Base-by-base conservation (phyloP, 2,329 filamentous ascomycete species). In the Apiospora hydei region DNA sequence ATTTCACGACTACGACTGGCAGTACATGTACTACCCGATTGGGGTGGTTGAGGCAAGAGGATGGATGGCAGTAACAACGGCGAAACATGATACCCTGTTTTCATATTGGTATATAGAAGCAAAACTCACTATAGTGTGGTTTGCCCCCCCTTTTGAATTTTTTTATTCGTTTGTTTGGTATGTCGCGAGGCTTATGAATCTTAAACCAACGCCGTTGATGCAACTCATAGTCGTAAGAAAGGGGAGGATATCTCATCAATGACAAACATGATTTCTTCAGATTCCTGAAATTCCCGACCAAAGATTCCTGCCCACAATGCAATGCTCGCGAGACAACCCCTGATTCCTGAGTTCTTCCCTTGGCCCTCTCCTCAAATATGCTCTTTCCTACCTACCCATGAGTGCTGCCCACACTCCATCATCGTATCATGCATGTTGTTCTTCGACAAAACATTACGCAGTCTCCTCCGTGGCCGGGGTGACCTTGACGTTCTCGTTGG, bases 401-500 rank as follows among this genome's bases (percentile, higher is more conserved):
- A 61, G 30, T 34, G 53, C 26, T 67, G 61, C 21, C 64, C 66
- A 47, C 44, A 34, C 26, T 30, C 66, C 3, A 18, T 18, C 66
- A 30, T 34, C 64, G 24, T 44, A 49, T 49, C 21, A n/a, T n/a
- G n/a, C 8, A 68, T 30, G 26, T 30, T 30, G n/a, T 46, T 6
- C 8, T 68, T 34, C 26, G 18, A 41, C 10, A 14, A 13, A 64
- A 14, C 11, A 14, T 30, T 18, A 46, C 26, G 66, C 46, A 7
- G 68, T 26, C 34, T 57, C 68, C 72, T 77, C 75, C 18, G 1
- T 38, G 3, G 77, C 71, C 16, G 74, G 71, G n/a, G 76, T 72
- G 24, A 71, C 75, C 21, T 74, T 76, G 3, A 73, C 76, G 43
- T 77, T 76, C 30, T 76, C 79, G 26, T 73, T 74, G 16, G 76